phyloP scores from a whole-genome alignment of 352 stramenopile species.

The Phytophthora citricola region DNA sequence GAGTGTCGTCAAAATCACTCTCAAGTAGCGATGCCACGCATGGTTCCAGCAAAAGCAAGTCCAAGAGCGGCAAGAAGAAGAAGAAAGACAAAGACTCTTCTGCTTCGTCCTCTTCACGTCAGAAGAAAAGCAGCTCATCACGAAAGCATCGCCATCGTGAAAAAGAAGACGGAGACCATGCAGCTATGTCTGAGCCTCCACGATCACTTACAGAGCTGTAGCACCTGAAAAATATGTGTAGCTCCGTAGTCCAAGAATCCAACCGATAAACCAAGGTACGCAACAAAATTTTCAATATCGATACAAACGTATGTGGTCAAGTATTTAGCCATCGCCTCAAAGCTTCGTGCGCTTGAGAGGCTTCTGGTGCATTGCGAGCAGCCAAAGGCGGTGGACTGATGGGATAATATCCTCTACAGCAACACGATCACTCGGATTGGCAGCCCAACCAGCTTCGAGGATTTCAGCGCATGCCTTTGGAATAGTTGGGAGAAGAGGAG shows the following conservation, averaged over 20 bases:
- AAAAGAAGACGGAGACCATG: conserved; percentile 12
- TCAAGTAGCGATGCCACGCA: conserved; percentile 12
- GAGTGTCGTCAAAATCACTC: conserved; percentile 32
- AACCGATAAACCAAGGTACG: conserved; percentile 22
- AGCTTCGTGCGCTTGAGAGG: conserved; percentile 73
- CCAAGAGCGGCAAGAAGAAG: conserved; percentile 54
- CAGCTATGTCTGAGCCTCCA: conserved; percentile 17
- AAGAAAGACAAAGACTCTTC: conserved; percentile 43
- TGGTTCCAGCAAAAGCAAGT: conserved; percentile 34
- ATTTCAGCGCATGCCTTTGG: conserved; percentile 76
- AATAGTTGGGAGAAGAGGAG: conserved; percentile 72
- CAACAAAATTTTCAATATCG: conserved; percentile 37
- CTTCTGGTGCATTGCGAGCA: conserved; percentile 81
- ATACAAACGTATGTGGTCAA: conserved; percentile 13
- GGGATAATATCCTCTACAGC: conserved; percentile 80
- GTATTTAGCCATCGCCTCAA: conserved; percentile 9
- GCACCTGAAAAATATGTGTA: conserved; percentile 5
- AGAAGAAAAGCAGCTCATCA: conserved; percentile 48
- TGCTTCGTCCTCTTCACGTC: conserved; percentile 18
- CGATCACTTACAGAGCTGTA: conserved; percentile 50
- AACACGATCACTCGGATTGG: conserved; percentile 76
- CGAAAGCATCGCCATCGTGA: conserved; percentile 42
- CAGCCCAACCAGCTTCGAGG: conserved; percentile 72
- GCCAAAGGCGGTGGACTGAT: conserved; percentile 79
- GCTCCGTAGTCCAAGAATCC: conserved; percentile 3